Base-by-base conservation (phyloP, 768 basidiomycete species). In the Lepiota venenata region DNA sequence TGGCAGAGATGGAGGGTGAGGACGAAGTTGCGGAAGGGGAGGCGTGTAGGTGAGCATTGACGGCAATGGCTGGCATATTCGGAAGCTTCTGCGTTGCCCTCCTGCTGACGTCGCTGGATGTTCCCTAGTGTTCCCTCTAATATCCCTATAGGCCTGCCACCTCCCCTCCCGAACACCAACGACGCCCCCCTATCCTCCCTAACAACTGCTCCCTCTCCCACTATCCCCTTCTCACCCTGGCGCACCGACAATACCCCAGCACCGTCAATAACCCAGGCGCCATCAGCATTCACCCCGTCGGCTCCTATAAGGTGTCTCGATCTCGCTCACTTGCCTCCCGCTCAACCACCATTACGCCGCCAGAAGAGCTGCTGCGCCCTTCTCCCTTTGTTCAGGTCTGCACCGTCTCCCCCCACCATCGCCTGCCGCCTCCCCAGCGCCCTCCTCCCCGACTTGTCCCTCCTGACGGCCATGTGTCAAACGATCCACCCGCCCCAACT, bases 81-180 rank as follows among this genome's bases (percentile, higher is more conserved):
- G n/a, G n/a, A n/a, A n/a, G n/a, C n/a, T n/a, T n/a, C n/a, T n/a
- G n/a, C n/a, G n/a, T n/a, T n/a, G n/a, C n/a, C n/a, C n/a, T n/a
- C n/a, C n/a, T n/a, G n/a, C n/a, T n/a, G n/a, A n/a, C n/a, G n/a
- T n/a, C n/a, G n/a, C n/a, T n/a, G n/a, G n/a, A n/a, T n/a, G n/a
- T n/a, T n/a, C n/a, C n/a, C n/a, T n/a, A 83, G 56, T 78, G 81
- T 9, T 81, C 82, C 6, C 73, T 71, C 75, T 25, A 71, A 73
- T 11, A 85, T 88, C 5, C 87, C 87, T 37, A 84, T 88, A 38
- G 76, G 77, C 2, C 74, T 88, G 0, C 62, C 88, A 1, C 87
- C 85, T 0, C 73, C 87, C 21, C 73, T 76, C 21, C 63, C 74
- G 5, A 65, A 70, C 21, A 36, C 61, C 15, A 47, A 59, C 35